Base-by-base conservation (phyloP, 2,329 filamentous ascomycete species). In the Microsporum audouinii region DNA sequence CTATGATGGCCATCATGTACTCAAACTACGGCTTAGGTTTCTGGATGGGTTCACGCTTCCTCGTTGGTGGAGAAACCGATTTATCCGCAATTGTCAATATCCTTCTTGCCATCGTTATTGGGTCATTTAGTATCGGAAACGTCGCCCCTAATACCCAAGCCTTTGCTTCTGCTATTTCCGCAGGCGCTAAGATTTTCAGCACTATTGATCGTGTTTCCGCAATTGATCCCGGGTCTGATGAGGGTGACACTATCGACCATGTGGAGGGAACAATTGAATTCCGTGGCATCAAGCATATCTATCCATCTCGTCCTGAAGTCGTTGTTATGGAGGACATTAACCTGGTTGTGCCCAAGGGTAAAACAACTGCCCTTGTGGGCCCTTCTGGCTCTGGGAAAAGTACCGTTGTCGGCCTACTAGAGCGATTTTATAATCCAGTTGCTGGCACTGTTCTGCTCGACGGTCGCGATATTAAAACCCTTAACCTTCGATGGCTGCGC, bases 311-410 rank as follows among this genome's bases (percentile, higher is more conserved):
- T 10, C 89, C 91, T 0, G 91, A 96, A 68, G 91, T 96, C 2
- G 83, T 85, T 1, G 88, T 97, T 43, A 92, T 97, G 85, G 79
- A 94, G 47, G 85, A 87, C 65, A 88, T 97, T 61, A 88, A 79
- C 61, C 82, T 99, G 1, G 74, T 81, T 0, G 87, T 97, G 41
- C 90, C 91, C 1, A 88, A 91, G 2, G 91, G 92, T 23, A 95
- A 96, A 77, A 91, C 88, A 17, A 96, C 92, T 1, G 94, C 94
- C 1, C 78, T 99, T 5, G 94, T 99, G 4, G 94, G 94, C 62
- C 89, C 92, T 0, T 97, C 92, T 8, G 94, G 92, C 8, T 95
- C 88, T 43, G 94, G 94, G 56, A 99, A 97, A 76, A 92, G 88
- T 68, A 97, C 94, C 0, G 91, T 97, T 64, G 88, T 97, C 33